A percentile compares a stretch with the other conserved stretches of the same genome.
Evolutionary conservation across 768 basidiomycete genomes (phyloP).

Genomic region (Heimioporus sp.): DNA sequence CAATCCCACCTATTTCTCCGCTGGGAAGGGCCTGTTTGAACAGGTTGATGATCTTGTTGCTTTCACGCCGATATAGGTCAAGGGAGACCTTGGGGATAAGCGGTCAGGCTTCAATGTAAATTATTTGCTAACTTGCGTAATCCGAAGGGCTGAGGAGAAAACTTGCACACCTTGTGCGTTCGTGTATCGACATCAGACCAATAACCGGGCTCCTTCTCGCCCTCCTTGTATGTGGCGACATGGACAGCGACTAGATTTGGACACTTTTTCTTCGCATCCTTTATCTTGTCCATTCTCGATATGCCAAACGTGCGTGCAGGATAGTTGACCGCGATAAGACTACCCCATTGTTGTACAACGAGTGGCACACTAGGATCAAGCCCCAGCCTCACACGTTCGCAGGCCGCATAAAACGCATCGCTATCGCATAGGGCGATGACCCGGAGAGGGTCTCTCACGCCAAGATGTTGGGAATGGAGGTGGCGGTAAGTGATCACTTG

Average conservation of each 20-base stretch:
- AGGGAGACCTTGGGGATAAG: slow-evolving; percentile 66
- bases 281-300: slow-evolving; percentile 81
- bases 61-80: slow-evolving; percentile 91
- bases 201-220: slow-evolving; percentile 84
- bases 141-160: neutral
- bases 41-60: slow-evolving; percentile 76
- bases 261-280: slow-evolving; percentile 83
- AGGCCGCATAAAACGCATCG: slow-evolving; percentile 81
- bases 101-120: neutral
- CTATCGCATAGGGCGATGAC: slow-evolving; percentile 90
- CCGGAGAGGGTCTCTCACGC: slow-evolving; percentile 73
- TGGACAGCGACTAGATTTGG: slow-evolving; percentile 85
- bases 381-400: slow-evolving; percentile 80
- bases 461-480: slow-evolving; percentile 62
- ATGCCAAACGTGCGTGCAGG: slow-evolving; percentile 92
- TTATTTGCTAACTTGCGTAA: neutral
- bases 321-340: slow-evolving; percentile 93
- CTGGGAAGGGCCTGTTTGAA: slow-evolving; percentile 78
- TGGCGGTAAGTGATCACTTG: slow-evolving; percentile 80
- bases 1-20: slow-evolving; percentile 73
- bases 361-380: slow-evolving; percentile 63
- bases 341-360: slow-evolving; percentile 86
- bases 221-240: slow-evolving; percentile 92
- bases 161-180: slow-evolving; percentile 79
- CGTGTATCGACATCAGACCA: slow-evolving; percentile 86